Conservation (phyloP, 2,329 filamentous ascomycete genomes). For the Colletotrichum melonis region DNA sequence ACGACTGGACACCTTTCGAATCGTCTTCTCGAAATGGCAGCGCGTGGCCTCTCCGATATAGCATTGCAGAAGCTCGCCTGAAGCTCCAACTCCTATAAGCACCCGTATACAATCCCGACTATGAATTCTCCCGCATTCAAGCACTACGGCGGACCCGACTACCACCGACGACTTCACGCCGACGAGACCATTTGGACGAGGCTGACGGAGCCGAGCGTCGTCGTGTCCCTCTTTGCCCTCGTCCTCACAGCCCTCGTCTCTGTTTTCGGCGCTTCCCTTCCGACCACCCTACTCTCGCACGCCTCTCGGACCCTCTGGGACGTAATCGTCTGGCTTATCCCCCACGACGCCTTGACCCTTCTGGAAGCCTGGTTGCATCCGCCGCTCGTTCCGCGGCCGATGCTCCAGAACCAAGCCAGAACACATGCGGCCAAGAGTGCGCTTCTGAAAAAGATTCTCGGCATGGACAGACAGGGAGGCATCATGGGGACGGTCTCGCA, state of each 20-base stretch:
- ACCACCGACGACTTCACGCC: constrained; percentile 22
- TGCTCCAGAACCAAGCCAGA: constrained; percentile 50
- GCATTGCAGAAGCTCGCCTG: constrained; percentile 28
- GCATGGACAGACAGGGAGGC: constrained; percentile 63
- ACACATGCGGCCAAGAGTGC: constrained; percentile 72
- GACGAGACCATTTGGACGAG: constrained; percentile 42
- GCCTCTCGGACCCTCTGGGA: constrained; percentile 68
- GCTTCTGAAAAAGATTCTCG: constrained; percentile 71
- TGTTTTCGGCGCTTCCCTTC: constrained; percentile 46
- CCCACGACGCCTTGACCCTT: constrained; percentile 66
- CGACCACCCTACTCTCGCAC: constrained; percentile 42
- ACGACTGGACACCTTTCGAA: constrained; percentile 1
- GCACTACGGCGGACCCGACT: constrained; percentile 32
- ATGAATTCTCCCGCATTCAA: constrained; percentile 35
- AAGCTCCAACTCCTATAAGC: constrained; percentile 12
- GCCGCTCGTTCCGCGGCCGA: constrained; percentile 53
- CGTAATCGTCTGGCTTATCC: constrained; percentile 65
- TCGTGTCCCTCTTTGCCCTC: constrained; percentile 48
- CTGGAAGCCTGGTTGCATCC: constrained; percentile 66
- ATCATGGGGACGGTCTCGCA: constrained; percentile 69
- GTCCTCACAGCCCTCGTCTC: constrained; percentile 48
- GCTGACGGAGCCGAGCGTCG: constrained; percentile 47
- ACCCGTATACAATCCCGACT: not conserved
- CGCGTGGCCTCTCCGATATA: constrained; percentile 11
- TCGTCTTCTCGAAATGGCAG: constrained; percentile 28